phyloP scores from a whole-genome alignment of 2,329 filamentous ascomycete genomes.

The Dendrostoma leiphaemia region DNA sequence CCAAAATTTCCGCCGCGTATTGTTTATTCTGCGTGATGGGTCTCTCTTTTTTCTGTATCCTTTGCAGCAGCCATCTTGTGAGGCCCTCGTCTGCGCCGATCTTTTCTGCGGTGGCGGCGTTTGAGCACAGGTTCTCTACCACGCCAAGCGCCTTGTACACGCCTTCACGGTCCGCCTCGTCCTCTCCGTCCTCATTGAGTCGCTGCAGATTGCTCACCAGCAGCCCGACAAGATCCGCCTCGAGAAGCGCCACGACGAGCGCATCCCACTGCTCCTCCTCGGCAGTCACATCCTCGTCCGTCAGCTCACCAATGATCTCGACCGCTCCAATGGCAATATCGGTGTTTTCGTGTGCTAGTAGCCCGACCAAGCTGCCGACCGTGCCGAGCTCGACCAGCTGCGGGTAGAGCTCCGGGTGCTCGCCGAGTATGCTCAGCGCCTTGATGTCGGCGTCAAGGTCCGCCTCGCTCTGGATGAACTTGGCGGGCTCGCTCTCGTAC shows the following conservation, averaged over 20 bases:
- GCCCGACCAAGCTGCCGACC: constrained; percentile 69
- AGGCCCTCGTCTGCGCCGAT: constrained; percentile 69
- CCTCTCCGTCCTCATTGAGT: constrained; percentile 67
- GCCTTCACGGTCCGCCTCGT: constrained; percentile 71
- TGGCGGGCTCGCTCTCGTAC: constrained; percentile 75
- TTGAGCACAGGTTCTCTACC: constrained; percentile 81
- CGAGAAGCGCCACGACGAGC: constrained; percentile 65
- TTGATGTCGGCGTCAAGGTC: constrained; percentile 90
- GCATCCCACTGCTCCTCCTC: constrained; percentile 77
- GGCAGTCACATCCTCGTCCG: constrained; percentile 86
- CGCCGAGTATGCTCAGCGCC: constrained; percentile 77
- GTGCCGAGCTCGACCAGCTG: constrained; percentile 78
- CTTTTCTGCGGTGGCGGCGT: constrained; percentile 63
- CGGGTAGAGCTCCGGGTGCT: constrained; percentile 79
- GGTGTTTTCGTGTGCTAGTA: constrained; percentile 93
- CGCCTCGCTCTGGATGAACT: constrained; percentile 82
- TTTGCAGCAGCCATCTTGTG: constrained; percentile 72
- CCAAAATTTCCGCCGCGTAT: constrained; percentile 87
- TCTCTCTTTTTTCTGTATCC: constrained; percentile 64
- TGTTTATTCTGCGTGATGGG: constrained; percentile 86
- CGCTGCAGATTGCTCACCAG: constrained; percentile 76
- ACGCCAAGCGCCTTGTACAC: constrained; percentile 84
- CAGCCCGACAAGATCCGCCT: constrained; percentile 71
- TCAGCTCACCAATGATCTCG: constrained; percentile 86
- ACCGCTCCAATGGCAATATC: constrained; percentile 92